phyloP scores from a whole-genome alignment of 768 basidiomycete genomes.

The Phanerochaete sordida region DNA sequence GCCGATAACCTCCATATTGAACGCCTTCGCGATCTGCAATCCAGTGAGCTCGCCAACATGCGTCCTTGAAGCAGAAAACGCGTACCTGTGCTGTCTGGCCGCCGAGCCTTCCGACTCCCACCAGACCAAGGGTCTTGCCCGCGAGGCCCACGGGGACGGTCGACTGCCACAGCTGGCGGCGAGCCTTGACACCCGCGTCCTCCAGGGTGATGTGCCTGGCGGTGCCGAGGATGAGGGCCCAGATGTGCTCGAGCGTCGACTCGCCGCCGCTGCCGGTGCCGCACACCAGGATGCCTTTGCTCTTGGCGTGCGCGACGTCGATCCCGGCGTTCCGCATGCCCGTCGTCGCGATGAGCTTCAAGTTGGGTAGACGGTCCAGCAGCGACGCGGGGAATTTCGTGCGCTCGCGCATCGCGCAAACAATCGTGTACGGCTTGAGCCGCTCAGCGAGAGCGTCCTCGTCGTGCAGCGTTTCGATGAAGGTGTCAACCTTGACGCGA shows the following conservation, averaged over 20 bases:
- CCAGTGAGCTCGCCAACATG: neutral
- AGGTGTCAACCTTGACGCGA: constrained; percentile 40
- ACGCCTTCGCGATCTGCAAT: constrained; percentile 51
- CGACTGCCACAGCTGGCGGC: constrained; percentile 52
- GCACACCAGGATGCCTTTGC: constrained; percentile 47
- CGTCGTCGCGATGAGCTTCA: constrained; percentile 60
- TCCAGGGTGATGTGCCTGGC: constrained; percentile 48
- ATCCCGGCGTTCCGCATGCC: constrained; percentile 48
- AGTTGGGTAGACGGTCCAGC: constrained; percentile 53
- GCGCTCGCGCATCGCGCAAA: constrained; percentile 66
- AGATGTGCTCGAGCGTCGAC: constrained; percentile 61
- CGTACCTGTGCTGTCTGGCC: constrained; percentile 44
- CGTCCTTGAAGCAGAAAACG: neutral
- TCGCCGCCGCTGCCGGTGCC: constrained; percentile 43
- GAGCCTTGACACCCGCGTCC: constrained; percentile 41
- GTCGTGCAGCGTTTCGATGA: constrained; percentile 47
- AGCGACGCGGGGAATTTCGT: constrained; percentile 51
- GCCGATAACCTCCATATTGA: constrained; percentile 55
- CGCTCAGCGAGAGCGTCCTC: constrained; percentile 47
- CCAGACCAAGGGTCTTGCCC: constrained; percentile 55
- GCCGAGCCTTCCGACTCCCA: constrained; percentile 62
- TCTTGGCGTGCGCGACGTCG: constrained; percentile 42
- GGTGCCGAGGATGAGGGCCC: constrained; percentile 56
- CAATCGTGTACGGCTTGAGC: constrained; percentile 48
- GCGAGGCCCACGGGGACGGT: constrained; percentile 45